Percentiles rank a stretch among this genome's conserved stretches.
These are phyloP conservation scores for Leccinum barrowsii DNA, from an alignment of 768 basidiomycete species.

Conservation along the genomic window DNA sequence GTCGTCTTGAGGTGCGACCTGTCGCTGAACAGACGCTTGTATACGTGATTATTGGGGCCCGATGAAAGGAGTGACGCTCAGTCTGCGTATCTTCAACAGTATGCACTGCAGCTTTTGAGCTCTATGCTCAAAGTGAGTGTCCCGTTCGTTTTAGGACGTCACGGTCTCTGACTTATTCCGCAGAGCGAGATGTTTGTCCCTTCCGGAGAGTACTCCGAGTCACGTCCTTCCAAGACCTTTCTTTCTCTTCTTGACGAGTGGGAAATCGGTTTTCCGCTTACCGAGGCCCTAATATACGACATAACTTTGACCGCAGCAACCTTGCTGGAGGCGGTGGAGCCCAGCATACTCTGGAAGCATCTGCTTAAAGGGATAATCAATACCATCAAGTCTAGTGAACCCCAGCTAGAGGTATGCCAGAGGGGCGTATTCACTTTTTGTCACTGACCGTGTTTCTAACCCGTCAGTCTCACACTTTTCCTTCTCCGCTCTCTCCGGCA, in stretches of 20 bases:
- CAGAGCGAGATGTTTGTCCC: constrained; percentile 77
- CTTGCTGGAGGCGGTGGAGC: constrained; percentile 89
- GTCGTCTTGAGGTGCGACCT: constrained; percentile 92
- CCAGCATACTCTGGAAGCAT: constrained; percentile 80
- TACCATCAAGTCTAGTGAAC: constrained; percentile 47
- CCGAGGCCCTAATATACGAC: constrained; percentile 75
- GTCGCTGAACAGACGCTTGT: constrained; percentile 87
- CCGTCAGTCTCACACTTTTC: constrained; percentile 66
- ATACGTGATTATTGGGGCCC: constrained; percentile 87
- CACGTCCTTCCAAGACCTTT: constrained; percentile 92
- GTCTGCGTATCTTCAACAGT: constrained; percentile 58
- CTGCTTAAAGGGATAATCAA: constrained; percentile 55
- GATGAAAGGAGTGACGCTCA: constrained; percentile 78
- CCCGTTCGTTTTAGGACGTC: not conserved
- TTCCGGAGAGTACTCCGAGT: constrained; percentile 69
- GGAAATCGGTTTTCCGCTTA: constrained; percentile 86
- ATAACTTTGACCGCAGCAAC: constrained; percentile 81
- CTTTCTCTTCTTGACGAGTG: constrained; percentile 94
- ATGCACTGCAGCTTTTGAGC: constrained; percentile 71
- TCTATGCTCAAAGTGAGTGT: constrained; percentile 61
- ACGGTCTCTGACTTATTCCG: constrained; percentile 10
- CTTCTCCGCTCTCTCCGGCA: constrained; percentile 59
- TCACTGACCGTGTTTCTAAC: constrained; percentile 37
- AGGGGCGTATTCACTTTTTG: not conserved
- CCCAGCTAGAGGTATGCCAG: constrained; percentile 45